A percentile compares a stretch with the other conserved stretches of the same genome.
phyloP scores from a whole-genome alignment of 2,329 filamentous ascomycete genomes.

The Botrytis cinerea region DNA sequence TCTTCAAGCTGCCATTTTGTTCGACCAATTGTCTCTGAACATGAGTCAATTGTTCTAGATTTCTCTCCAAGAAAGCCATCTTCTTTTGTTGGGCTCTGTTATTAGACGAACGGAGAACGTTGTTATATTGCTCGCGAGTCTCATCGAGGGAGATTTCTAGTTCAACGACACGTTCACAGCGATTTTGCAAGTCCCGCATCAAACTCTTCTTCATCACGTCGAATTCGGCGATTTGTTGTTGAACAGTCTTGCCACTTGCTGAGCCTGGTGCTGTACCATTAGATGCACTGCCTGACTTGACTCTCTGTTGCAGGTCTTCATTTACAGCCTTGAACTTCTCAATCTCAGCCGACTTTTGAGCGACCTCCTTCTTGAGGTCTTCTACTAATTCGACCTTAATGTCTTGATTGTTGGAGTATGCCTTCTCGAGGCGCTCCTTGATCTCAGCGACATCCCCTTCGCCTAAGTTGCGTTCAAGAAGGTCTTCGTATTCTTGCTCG shows the following conservation, averaged over 20 bases:
- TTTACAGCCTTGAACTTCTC: constrained; percentile 77
- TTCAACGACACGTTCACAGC: constrained; percentile 96
- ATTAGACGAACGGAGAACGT: constrained; percentile 93
- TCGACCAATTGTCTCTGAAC: constrained; percentile 97
- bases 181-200: constrained; percentile 98
- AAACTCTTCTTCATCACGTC: constrained; percentile 99
- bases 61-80: constrained; percentile 98
- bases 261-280: constrained; percentile 59
- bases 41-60: constrained; percentile 95
- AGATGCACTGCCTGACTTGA: constrained; percentile 64
- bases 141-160: constrained; percentile 97
- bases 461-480: constrained; percentile 76
- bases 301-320: constrained; percentile 73
- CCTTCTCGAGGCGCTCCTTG: constrained; percentile 75
- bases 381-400: constrained; percentile 72
- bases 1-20: constrained; percentile 96
- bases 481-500: constrained; percentile 80
- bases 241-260: constrained; percentile 84
- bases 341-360: constrained; percentile 79
- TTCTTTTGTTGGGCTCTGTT: constrained; percentile 99
- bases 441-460: constrained; percentile 82
- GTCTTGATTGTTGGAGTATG: constrained; percentile 74
- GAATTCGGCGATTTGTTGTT: constrained; percentile 98
- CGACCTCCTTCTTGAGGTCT: constrained; percentile 74
- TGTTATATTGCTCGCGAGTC: constrained; percentile 98